Evolutionary conservation across 345 rosid genomes (phyloP).

Genomic region (Trapa incisa): DNA sequence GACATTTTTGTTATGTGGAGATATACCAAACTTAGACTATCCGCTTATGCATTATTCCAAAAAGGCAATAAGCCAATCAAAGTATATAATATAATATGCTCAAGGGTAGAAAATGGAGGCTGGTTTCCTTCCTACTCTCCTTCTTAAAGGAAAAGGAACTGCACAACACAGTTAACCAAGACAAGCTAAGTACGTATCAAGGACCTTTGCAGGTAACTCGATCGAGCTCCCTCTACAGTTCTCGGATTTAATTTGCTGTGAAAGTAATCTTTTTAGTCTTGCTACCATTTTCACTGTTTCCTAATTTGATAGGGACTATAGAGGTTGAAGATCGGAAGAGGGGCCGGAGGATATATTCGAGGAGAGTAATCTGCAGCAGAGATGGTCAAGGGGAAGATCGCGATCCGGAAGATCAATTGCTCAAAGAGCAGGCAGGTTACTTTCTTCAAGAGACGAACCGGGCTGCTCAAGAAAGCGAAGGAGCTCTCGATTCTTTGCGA

Average conservation of each 20-base stretch:
- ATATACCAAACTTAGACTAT: too few species aligned
- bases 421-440: slow-evolving; percentile 15
- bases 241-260: too few species aligned
- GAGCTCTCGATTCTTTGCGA: slow-evolving; percentile 15
- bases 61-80: too few species aligned
- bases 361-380: slow-evolving; percentile 17
- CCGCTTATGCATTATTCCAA: too few species aligned
- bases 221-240: background rate
- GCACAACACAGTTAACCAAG: background rate
- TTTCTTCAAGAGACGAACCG: slow-evolving; percentile 14
- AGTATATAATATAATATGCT: too few species aligned
- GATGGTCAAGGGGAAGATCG: slow-evolving; percentile 15
- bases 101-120: background rate
- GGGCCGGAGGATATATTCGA: slow-evolving; percentile 32
- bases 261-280: too few species aligned
- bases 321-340: slow-evolving; percentile 42
- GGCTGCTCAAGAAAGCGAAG: slow-evolving; percentile 13
- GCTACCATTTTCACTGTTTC: background rate
- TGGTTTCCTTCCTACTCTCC: background rate
- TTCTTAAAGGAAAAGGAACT: background rate
- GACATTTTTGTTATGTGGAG: too few species aligned
- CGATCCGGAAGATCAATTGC: slow-evolving; percentile 9
- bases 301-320: background rate
- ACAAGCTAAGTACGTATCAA: too few species aligned
- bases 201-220: background rate